Evolutionary conservation across 805 yeast genomes (phyloP), one percentile per base, ranked within the genome.

Genomic region (Teunomyces gatunensis): DNA sequence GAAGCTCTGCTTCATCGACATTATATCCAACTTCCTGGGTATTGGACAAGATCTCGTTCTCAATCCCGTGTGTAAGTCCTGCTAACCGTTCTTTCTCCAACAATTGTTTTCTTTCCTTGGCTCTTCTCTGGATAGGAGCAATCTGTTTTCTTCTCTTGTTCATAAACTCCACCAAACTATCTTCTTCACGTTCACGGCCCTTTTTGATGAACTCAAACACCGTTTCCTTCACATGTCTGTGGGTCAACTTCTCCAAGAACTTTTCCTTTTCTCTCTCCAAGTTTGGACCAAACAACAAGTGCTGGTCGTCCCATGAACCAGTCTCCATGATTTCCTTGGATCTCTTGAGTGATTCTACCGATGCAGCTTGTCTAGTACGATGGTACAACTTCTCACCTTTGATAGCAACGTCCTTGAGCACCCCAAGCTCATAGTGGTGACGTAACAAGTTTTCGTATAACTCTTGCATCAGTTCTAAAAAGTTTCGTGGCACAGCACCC

Each of bases 361-460:
- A 88, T 0, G 99, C 96, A 1, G 95, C 78, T 41, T 85, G 82
- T 60, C 97, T 80, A 1, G 97, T 89, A 65, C 89, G 83, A 61
- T 84, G 76, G 61, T 89, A 94, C 51, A 92, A 74, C 60, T 85
- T 85, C 64, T 94, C 99, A 52, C 96, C 99, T 58, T 92, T 87
- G 11, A 67, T 63, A 1, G 98, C 83, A 39, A 90, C 97, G 17
- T 80, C 84, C 52, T 73, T 79, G 52, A 87, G 65, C 17, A 79
- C 77, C 36, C 71, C 67, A 47, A 92, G 63, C 48, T 94, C 98
- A 62, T 81, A 86, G 61, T 85, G 80, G 34, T 81, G 76, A 9
- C 71, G 63, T 49, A 89, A 57, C 45, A 88, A 56, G 23, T 78
- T 78, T 42, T 83, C 84, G 56, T 77, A 84, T 51, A 87, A 70